Evolutionary conservation across 2,329 filamentous ascomycete species (phyloP).

Genomic region (Fusarium chaquense): DNA sequence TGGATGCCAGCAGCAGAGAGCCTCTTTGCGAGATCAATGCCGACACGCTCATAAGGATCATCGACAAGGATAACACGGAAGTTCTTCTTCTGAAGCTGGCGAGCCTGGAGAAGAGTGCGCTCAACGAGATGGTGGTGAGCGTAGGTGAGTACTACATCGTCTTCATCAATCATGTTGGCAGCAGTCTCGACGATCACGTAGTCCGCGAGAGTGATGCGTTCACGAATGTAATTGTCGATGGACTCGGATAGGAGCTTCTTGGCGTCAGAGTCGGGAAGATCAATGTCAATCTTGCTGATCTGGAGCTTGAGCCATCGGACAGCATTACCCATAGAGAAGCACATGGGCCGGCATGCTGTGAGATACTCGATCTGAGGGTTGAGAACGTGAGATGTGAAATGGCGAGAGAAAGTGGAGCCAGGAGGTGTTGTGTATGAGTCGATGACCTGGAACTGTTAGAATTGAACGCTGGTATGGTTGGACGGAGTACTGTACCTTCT

Average conservation of each 20-base stretch:
- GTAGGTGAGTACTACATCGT: constrained; percentile 87
- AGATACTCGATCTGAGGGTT: constrained; percentile 97
- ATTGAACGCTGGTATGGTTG: constrained; percentile 10
- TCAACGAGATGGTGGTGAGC: constrained; percentile 89
- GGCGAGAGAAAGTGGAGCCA: constrained; percentile 85
- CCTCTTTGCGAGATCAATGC: constrained; percentile 72
- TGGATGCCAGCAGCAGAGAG: constrained; percentile 76
- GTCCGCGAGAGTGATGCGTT: constrained; percentile 89
- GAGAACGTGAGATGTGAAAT: constrained; percentile 90
- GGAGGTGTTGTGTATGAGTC: constrained; percentile 91
- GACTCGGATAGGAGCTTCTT: constrained; percentile 81
- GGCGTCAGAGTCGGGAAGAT: constrained; percentile 82
- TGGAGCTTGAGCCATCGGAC: constrained; percentile 94
- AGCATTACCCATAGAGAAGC: constrained; percentile 96
- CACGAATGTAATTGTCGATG: constrained; percentile 90
- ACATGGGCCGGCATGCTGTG: constrained; percentile 92
- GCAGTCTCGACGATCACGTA: constrained; percentile 85
- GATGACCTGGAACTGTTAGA: constrained; percentile 73
- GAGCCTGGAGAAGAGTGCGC: constrained; percentile 80
- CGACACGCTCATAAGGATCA: constrained; percentile 66
- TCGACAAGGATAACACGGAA: constrained; percentile 92
- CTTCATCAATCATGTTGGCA: constrained; percentile 78
- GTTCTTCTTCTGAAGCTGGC: constrained; percentile 70
- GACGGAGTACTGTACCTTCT: constrained; percentile 68
- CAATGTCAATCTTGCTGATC: constrained; percentile 90